A percentile compares a stretch with the other conserved stretches of the same genome.
phyloP scores from a whole-genome alignment of 163 green algal species.

The Trebouxia gelatinosa region DNA sequence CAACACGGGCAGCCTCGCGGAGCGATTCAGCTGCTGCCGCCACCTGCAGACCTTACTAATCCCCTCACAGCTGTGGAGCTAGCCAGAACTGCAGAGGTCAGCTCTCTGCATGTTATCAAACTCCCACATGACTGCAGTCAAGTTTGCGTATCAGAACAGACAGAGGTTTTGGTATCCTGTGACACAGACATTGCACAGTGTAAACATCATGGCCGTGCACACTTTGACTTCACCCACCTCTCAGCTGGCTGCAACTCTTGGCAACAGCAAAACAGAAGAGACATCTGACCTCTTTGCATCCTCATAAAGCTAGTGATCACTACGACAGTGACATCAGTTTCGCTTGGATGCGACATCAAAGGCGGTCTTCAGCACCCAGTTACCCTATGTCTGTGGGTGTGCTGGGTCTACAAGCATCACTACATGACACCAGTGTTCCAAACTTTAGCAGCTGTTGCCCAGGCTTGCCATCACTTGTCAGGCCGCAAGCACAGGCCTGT shows the following conservation, averaged over 20 bases:
- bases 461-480: too few species aligned
- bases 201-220: not conserved
- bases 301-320: constrained; percentile 1
- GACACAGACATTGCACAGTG: not conserved
- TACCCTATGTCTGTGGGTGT: not conserved
- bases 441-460: too few species aligned
- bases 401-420: not conserved
- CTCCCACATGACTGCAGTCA: not conserved
- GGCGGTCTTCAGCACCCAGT: not conserved
- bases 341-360: constrained; percentile 4
- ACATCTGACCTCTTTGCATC: too few species aligned
- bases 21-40: constrained; percentile 36
- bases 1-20: constrained; percentile 14
- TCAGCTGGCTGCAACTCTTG: not conserved
- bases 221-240: not conserved
- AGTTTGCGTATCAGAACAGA: not conserved
- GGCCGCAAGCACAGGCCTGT: too few species aligned
- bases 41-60: constrained; percentile 42
- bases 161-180: not conserved
- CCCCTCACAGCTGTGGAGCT: constrained; percentile 69
- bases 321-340: constrained; percentile 3
- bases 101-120: not conserved
- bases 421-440: too few species aligned
- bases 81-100: constrained; percentile 53
- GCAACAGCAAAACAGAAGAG: too few species aligned